Evolutionary conservation across 2,329 filamentous ascomycete species (phyloP), one percentile per base, ranked within the genome.

Genomic region (Coniochaeta ligniaria): DNA sequence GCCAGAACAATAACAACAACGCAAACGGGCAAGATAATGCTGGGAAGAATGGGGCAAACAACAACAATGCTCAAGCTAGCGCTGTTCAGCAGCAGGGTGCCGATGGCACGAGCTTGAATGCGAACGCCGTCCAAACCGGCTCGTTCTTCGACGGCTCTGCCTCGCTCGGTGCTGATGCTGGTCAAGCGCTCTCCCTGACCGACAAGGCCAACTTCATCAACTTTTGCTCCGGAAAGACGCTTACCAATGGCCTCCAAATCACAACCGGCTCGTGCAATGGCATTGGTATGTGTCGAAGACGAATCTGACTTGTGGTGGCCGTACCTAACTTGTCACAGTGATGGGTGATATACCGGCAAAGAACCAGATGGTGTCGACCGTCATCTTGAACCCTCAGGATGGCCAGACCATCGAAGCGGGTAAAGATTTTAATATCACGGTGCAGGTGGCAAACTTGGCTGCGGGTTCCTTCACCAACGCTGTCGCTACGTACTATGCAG

Each of bases 121-220:
- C 54, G 14, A 36, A 56, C n/a, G 54, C 54, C n/a, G 22, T 56
- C 54, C 54, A 56, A 24, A 56, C 54, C 12, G 54, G 54, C 20
- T 56, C 54, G 31, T 56, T 56, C 54, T 56, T 56, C 20, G 54
- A 56, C 31, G 54, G 54, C 11, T 38, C 31, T 14, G 54, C 17
- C 9, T 35, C 54, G 4, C 35, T 56, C 8, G 54, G 60, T 63
- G 67, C 38, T 67, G 35, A 35, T 36, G 14, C 57, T 55, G 31
- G 38, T 36, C 54, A 56, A 28, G 54, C 54, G 8, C 31, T 36
- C n/a, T 50, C 22, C 16, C 58, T 62, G 22, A 81, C 78, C 45
- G 78, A 82, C 62, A 58, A 70, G 22, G 76, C 76, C 68, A 85
- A 85, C 73, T 85, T 85, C 70, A 84, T 85, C 76, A 84, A 84